phyloP scores from a whole-genome alignment of 78 protist species.

The Protostelium mycophagum region DNA sequence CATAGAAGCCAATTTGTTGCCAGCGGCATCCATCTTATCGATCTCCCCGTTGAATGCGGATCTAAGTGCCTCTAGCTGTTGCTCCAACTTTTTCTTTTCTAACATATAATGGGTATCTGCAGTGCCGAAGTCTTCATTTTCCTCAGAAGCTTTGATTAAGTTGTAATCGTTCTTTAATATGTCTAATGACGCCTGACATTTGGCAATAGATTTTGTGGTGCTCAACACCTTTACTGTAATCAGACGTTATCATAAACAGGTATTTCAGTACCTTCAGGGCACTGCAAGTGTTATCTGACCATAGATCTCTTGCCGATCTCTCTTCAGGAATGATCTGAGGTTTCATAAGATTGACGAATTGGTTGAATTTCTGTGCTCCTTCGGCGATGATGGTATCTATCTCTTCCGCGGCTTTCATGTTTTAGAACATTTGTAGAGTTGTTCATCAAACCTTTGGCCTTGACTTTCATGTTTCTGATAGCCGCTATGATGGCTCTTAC shows the following conservation, averaged over 20 bases:
- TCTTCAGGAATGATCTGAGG: not conserved
- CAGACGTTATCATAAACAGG: not conserved
- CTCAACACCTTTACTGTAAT: not conserved
- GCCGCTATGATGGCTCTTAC: not conserved
- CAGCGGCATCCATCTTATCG: not conserved
- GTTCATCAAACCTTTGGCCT: not conserved
- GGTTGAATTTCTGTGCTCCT: not conserved
- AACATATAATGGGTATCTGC: not conserved
- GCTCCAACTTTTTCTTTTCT: not conserved
- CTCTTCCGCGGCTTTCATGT: not conserved
- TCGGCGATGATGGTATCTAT: not conserved
- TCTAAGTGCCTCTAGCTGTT: not conserved
- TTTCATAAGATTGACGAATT: not conserved
- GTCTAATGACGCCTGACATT: not conserved
- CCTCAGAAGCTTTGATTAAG: not conserved
- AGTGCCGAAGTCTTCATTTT: not conserved
- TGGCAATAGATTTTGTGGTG: not conserved
- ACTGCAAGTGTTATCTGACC: not conserved
- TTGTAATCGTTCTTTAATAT: not conserved
- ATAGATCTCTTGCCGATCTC: not conserved
- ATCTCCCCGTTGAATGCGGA: not conserved
- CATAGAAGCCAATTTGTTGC: not conserved
- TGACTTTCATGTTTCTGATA: too few relatives aligned
- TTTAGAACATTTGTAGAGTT: not conserved
- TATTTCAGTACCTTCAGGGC: not conserved